Conservation (phyloP, 257 asterid species). For the Dorcoceras hygrometricum region DNA sequence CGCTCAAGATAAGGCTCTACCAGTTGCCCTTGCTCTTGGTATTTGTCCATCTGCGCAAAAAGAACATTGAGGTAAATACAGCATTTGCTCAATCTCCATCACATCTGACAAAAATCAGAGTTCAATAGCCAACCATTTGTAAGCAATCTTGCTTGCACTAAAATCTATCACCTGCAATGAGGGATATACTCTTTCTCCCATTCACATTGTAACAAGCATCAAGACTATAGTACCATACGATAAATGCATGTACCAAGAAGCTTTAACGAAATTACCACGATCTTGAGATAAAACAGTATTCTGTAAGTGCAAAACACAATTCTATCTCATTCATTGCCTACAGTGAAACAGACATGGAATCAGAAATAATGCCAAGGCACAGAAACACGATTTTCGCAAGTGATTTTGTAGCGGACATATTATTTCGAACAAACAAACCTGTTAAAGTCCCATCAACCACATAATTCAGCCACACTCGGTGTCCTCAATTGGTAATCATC, state of each 20-base stretch:
- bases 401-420: neutral
- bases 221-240: conserved; percentile 8
- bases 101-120: conserved; percentile 10
- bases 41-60: conserved; percentile 82
- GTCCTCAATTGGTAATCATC: neutral
- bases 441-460: neutral
- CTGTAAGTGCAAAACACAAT: neutral
- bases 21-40: conserved; percentile 96
- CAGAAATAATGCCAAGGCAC: neutral
- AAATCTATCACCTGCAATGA: conserved; percentile 6
- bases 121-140: conserved; percentile 6
- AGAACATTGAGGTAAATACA: conserved; percentile 23
- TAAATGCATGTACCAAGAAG: neutral
- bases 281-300: conserved; percentile 16
- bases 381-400: neutral
- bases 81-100: neutral
- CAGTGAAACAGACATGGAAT: neutral
- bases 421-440: neutral
- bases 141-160: conserved; percentile 1
- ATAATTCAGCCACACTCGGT: conserved; percentile 14
- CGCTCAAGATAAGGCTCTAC: conserved; percentile 92
- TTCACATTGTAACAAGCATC: conserved; percentile 15
- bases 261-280: neutral
- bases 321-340: neutral
- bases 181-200: conserved; percentile 2